These are phyloP conservation scores for Helicostylum pulchrum DNA, from an alignment of 192 early-diverging fungal species.

Conservation along the genomic window DNA sequence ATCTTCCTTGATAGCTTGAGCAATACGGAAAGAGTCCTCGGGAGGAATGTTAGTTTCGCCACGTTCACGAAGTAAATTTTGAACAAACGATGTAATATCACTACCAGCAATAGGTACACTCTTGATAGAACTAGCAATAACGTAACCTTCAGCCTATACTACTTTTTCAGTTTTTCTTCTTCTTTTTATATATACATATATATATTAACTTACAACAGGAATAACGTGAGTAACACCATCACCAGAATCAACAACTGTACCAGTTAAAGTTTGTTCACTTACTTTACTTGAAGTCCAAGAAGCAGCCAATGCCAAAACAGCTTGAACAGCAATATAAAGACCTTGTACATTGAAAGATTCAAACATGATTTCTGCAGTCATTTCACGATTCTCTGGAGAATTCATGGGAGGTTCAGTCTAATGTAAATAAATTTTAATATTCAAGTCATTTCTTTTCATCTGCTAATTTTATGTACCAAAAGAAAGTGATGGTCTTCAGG, in stretches of 20 bases:
- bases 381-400: slow-evolving; percentile 97
- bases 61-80: slow-evolving; percentile 95
- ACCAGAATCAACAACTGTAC: slow-evolving; percentile 97
- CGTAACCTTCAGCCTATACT: slow-evolving; percentile 91
- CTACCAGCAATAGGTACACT: slow-evolving; percentile 98
- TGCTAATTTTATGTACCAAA: slow-evolving; percentile 51
- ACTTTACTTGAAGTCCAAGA: slow-evolving; percentile 88
- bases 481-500: slow-evolving; percentile 98
- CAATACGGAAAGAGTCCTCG: slow-evolving; percentile 93
- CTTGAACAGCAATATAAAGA: slow-evolving; percentile 99
- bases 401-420: slow-evolving; percentile 98
- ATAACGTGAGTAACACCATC: slow-evolving; percentile 99
- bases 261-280: slow-evolving; percentile 86
- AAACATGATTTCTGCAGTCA: slow-evolving; percentile 98
- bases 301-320: slow-evolving; percentile 95
- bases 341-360: slow-evolving; percentile 98
- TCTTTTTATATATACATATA: not conserved
- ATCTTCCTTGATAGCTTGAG: slow-evolving; percentile 94
- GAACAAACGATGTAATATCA: slow-evolving; percentile 97
- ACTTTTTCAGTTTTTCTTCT: not conserved
- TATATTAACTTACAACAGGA: slow-evolving; percentile 71
- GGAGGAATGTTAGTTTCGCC: slow-evolving; percentile 93
- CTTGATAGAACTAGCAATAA: slow-evolving; percentile 96
- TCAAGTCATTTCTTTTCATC: no score
- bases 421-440: not conserved